Evolutionary conservation across 805 yeast genomes (phyloP), one percentile per base, ranked within the genome.

Genomic region (Saturnispora silvae): DNA sequence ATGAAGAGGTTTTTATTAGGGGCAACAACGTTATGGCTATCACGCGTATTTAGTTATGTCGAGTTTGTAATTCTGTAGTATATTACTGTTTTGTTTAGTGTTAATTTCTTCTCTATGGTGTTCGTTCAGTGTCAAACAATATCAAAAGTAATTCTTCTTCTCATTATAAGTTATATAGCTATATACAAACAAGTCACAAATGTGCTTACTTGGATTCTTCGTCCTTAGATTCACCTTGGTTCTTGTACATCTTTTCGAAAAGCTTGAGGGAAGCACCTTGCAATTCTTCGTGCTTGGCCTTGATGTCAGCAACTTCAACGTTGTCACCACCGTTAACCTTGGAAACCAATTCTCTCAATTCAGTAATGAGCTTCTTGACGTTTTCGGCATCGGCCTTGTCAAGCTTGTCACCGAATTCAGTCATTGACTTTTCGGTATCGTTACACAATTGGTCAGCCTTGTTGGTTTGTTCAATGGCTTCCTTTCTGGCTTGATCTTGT

Each of bases 401-500:
- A 36, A 71, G 59, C 53, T 65, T 70, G 49, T 78, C 85, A 43
- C 63, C 73, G 53, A 81, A 85, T 62, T 83, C 94, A 47, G 66
- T 65, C 44, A 92, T 64, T 8, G 95, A 89, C 60, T 71, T 70
- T 60, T 86, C 96, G 35, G 95, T 85, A 59, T 92, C 98, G 51
- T 81, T 78, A 48, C 85, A 74, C 35, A 80, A 68, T 50, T 80
- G 75, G 46, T 81, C 94, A 19, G 85, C 82, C 53, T 77, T 70
- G 54, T 81, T 79, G 28, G 89, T 84, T 52, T 74, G 77, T 53
- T 81, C 86, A 43, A 77, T 68, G 40, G 76, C 67, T 48, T 70
- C 74, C 49, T 72, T 74, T 51, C 70, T 62, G 33, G 69, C 63
- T 35, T 70, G 72, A 57, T 81, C 94, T 39, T 56, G 60, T 37